Base-by-base conservation (phyloP, 352 stramenopile genomes). In the Phytophthora cajani region DNA sequence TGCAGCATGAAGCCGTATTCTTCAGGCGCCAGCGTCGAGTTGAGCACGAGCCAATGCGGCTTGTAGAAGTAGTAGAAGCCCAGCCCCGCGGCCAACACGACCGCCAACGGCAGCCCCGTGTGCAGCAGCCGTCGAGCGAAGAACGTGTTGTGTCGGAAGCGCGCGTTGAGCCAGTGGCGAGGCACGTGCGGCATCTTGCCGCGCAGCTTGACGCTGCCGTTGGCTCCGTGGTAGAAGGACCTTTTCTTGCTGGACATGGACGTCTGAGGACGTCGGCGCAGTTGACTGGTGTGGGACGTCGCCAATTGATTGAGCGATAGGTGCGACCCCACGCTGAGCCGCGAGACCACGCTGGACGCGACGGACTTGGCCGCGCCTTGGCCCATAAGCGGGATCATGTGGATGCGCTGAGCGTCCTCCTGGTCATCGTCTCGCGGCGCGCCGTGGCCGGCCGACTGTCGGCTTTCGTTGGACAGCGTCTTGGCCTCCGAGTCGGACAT, bases 21-120 rank as follows among this genome's bases (percentile, higher is more conserved):
- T 2, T 66, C 10, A 0, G 78, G 77, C 10, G 63, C 32, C 25
- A 67, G 69, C 0, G 32, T 25, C 0, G 46, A 0, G 38, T 90
- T 87, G 1, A 94, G 64, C n/a, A 84, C 72, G 44, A 93, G 62
- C 50, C 59, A 69, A 0, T 71, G 19, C 0, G 85, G 81, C 16
- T 81, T 69, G 75, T 92, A 94, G 21, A 81, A 75, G 71, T 93
- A 95, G 71, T 95, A 96, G 40, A 93, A 79, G 2, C 70, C 71
- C 16, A 93, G 53, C 3, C 85, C 87, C 0, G 74, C 50, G 5
- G 76, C 62, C 67, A 93, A 71, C 16, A 89, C 69, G 10, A 67
- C 53, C 0, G 78, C 65, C 14, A 94, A 53, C 23, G 73, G 63
- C 16, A 80, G 1, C 10, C 85, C 82, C 2, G 84, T 75, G 36